phyloP scores from a whole-genome alignment of 257 asterid genomes.

The Solanum chmielewskii region DNA sequence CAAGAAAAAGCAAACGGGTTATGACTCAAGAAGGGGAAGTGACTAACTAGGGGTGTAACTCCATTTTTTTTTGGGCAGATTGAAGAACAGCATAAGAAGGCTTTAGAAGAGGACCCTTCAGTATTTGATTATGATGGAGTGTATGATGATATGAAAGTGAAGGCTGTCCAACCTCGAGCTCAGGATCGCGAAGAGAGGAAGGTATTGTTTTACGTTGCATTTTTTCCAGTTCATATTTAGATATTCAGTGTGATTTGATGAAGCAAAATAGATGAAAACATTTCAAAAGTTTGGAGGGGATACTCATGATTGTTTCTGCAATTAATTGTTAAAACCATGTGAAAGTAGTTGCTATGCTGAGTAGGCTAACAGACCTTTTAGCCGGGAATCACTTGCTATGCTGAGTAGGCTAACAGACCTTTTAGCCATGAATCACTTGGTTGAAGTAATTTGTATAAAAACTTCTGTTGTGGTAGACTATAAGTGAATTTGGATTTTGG shows the following conservation, averaged over 20 bases:
- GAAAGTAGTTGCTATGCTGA: background rate
- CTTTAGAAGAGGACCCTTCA: conserved; percentile 83
- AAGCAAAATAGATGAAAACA: background rate
- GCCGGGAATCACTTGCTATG: background rate
- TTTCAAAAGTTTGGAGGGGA: background rate
- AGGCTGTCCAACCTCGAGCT: conserved; percentile 50
- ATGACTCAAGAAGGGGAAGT: background rate
- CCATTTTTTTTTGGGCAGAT: conserved; percentile 19
- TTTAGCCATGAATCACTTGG: background rate
- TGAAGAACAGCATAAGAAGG: conserved; percentile 87
- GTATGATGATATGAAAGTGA: conserved; percentile 78
- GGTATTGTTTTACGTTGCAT: conserved; percentile 24
- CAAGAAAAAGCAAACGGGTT: background rate
- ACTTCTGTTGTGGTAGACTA: background rate
- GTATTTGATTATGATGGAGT: conserved; percentile 93
- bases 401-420: background rate
- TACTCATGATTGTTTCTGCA: background rate
- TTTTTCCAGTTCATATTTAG: background rate
- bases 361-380: background rate
- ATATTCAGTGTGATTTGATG: background rate
- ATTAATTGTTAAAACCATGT: background rate
- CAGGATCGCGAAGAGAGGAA: conserved; percentile 59
- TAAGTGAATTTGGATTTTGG: background rate
- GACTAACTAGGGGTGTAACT: background rate
- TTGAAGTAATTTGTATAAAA: background rate